Evolutionary conservation across 129 eudicot genomes (phyloP), one percentile per base, ranked within the genome.

Genomic region (Oenanthe sinensis): DNA sequence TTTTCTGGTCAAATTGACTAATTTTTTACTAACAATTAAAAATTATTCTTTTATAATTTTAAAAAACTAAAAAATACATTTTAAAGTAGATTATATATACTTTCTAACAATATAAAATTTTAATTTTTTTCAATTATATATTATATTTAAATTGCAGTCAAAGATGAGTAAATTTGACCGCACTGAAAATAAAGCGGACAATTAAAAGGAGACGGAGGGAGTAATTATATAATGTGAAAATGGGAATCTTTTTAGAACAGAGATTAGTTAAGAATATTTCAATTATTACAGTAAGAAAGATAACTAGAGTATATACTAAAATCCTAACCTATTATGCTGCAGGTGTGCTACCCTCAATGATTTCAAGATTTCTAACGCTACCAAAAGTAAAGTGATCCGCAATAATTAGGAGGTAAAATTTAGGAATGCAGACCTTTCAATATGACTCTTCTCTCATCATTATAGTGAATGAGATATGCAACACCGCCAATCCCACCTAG

Each of bases 381-480:
- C 71, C 46, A 43, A 22, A 48, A 48, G 26, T 24, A 75, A 76
- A n/a, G 47, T 7, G 28, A 49, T 71, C 12, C 70, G 55, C 6
- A 55, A 75, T 26, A 37, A 12, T 20, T 67, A 19, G 5, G 6
- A 30, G 49, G 68, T n/a, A 15, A 24, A 20, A 48, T 52, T 9
- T 22, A 42, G 33, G 50, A 70, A 36, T 37, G 48, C 81, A 76
- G 37, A 91, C 97, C 98, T 88, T 83, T 86, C 10, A 16, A 75
- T 78, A 89, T 78, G 71, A 89, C 91, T 88, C 98, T 86, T 78
- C 79, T 85, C 84, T 89, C 93, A 79, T 93, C 98, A 85, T 91
- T 89, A 44, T 82, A 68, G 74, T 85, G 98, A 84, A 88, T 47
- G 50, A 85, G 79, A 72, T 84, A 46, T 79, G 85, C 83, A 71